These are phyloP conservation scores for Boletus tomentosulus DNA, from an alignment of 768 basidiomycete genomes.

Conservation along the genomic window DNA sequence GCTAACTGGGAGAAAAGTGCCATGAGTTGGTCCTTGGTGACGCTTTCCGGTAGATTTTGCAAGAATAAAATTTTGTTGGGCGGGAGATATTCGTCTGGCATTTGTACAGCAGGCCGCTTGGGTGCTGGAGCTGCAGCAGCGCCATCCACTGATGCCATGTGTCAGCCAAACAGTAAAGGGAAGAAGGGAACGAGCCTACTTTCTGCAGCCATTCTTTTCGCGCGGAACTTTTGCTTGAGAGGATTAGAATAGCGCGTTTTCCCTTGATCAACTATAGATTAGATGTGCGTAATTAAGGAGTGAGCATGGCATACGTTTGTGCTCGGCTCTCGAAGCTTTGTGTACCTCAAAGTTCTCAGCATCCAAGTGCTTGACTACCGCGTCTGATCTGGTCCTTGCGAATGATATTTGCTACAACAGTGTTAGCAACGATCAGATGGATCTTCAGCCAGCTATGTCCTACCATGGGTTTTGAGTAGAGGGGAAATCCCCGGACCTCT, in stretches of 20 bases:
- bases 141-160: slow-evolving; percentile 56
- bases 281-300: not conserved
- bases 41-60: slow-evolving; percentile 91
- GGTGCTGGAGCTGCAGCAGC: slow-evolving; percentile 59
- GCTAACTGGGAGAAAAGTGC: slow-evolving; percentile 88
- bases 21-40: slow-evolving; percentile 89
- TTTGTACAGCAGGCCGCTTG: slow-evolving; percentile 83
- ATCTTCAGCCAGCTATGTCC: slow-evolving; percentile 12
- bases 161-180: not conserved
- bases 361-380: slow-evolving; percentile 77
- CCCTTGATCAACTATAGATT: slow-evolving; percentile 41
- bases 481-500: slow-evolving; percentile 90
- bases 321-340: slow-evolving; percentile 66
- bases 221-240: slow-evolving; percentile 77
- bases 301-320: slow-evolving; percentile 67
- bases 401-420: slow-evolving; percentile 87
- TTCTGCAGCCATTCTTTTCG: slow-evolving; percentile 78
- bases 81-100: slow-evolving; percentile 99
- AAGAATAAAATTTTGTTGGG: slow-evolving; percentile 99
- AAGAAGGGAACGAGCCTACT: slow-evolving; percentile 39
- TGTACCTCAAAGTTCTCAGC: slow-evolving; percentile 67
- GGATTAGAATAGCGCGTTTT: slow-evolving; percentile 85
- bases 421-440: not conserved
- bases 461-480: slow-evolving; percentile 97
- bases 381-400: slow-evolving; percentile 84